Evolutionary conservation across 345 rosid species (phyloP), one percentile per base, ranked within the genome.

Genomic region (Hypericum perforatum): DNA sequence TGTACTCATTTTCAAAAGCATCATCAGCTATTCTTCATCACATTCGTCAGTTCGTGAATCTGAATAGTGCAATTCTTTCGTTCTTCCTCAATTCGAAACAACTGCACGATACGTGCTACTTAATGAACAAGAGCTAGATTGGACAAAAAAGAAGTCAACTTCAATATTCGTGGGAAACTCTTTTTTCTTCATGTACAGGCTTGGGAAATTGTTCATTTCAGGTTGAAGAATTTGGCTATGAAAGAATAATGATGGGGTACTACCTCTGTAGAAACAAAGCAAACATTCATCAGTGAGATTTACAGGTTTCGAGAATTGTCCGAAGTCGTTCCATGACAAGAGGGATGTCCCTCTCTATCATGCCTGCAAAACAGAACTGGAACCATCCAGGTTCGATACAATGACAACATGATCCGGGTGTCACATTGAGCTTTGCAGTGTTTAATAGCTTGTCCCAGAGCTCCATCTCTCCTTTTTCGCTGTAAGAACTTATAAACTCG

Each of bases 301-400:
- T 81, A 81, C 89, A 78, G 16, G 72, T 70, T 61, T 77, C 76
- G 57, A 70, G 64, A 71, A 85, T 75, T 62, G 69, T 81, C 41
- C 53, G 74, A 60, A 85, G 72, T 52, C 96, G 76, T 43, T 78
- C 67, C 68, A 83, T 66, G 48, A 81, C 88, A 52, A 79, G 70
- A 41, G 78, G 77, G 50, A 87, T 63, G 40, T 87, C 95, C 7
- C 71, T 71, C 52, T 82, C 87, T 8, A 75, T 62, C 81, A 87
- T 69, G 57, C 74, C 47, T 52, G 85, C 70, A 50, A 81, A 78
- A 81, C 95, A 78, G 68, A 87, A 74, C 47, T 82, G 36, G 66
- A 87, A 92, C 96, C 94, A 92, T 37, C 98, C 96, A 1, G 94
- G 98, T 73, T 85, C 95, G 11, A 88, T 92, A 56, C 96, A 92